Base-by-base conservation (phyloP, 2,329 filamentous ascomycete genomes). In the Hymenoscyphus infarciens region DNA sequence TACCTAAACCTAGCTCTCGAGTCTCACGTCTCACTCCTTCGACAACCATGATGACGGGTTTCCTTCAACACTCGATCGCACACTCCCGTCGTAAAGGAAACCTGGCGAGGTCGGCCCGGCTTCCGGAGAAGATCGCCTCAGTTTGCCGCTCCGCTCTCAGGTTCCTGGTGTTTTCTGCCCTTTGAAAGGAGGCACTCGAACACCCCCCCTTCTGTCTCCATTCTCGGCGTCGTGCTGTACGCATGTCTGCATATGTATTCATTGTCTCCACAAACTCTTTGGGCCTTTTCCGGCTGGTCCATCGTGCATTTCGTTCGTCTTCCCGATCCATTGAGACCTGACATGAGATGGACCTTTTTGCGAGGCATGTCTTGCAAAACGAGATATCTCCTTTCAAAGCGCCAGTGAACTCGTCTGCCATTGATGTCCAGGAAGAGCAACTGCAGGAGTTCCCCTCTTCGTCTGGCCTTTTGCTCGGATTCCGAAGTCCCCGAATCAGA, bases 251-350 rank as follows among this genome's bases (percentile, higher is more conserved):
- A 22, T 22, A 49, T 11, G 42, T 22, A 11, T 49, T 7, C 33
- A 49, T 25, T 45, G 39, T 19, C 5, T 45, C 39, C 39, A 45
- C 39, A 16, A 19, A 19, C 42, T 25, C 42, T 22, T 22, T 49
- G 25, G 42, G n/a, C 42, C 19, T 19, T 49, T 13, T n/a, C 42
- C n/a, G 42, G n/a, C 10, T 35, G 33, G 33, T 13, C 33, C 33
- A 15, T 35, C 33, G 31, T 33, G 49, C 49, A 53, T 53, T 53
- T 53, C 49, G 49, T 53, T 53, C 49, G 49, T 53, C 27, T 53
- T n/a, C 49, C n/a, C 13, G 10, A 45, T 45, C 42, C 42, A 19
- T 19, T 45, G n/a, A 35, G 29, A 35, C 19, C 27, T 35, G 54
- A 35, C 15, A 55, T 22, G 25, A 55, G 54, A 31, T 25, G 29